A percentile compares a stretch with the other conserved stretches of the same genome.
phyloP scores from a whole-genome alignment of 1,139 yeast species.

The Geotrichum histeridarum region DNA sequence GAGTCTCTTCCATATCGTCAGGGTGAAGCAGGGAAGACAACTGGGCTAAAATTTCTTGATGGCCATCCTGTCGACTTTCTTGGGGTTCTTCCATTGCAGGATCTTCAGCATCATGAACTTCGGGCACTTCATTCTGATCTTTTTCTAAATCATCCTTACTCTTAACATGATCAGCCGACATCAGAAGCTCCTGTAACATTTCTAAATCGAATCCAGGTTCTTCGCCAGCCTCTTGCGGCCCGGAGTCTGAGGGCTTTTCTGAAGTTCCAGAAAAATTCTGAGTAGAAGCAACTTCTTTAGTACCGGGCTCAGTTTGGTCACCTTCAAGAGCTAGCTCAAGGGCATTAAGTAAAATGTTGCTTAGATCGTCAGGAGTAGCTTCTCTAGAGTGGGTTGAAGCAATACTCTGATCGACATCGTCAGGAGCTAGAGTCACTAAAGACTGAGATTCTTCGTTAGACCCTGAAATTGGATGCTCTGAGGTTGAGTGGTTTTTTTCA shows the following conservation, averaged over 20 bases:
- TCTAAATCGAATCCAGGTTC: constrained; percentile 15
- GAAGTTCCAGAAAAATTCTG: not conserved
- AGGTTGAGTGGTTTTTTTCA: not conserved
- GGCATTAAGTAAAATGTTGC: constrained; percentile 13
- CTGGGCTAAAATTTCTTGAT: constrained; percentile 19
- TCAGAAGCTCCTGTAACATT: constrained; percentile 11
- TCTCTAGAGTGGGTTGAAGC: not conserved
- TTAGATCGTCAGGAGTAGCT: constrained; percentile 12
- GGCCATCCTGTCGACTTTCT: constrained; percentile 6
- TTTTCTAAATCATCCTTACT: constrained; percentile 8
- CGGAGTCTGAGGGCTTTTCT: not conserved
- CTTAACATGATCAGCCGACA: constrained; percentile 15
- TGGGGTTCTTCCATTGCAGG: constrained; percentile 33
- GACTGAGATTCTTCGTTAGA: too few species aligned
- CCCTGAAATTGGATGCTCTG: not conserved
- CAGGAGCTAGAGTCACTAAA: not conserved
- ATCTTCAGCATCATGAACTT: not conserved
- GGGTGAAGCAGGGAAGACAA: constrained; percentile 18
- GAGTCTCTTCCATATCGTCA: constrained; percentile 8
- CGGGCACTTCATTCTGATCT: not conserved
- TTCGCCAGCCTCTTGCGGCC: not conserved
- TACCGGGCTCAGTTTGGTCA: constrained; percentile 5
- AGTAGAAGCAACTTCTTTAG: not conserved
- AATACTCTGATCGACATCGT: not conserved
- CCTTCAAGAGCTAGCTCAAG: constrained; percentile 9